These are phyloP conservation scores for Tricholoma bakamatsutake DNA, from an alignment of 768 basidiomycete species.

Conservation along the genomic window DNA sequence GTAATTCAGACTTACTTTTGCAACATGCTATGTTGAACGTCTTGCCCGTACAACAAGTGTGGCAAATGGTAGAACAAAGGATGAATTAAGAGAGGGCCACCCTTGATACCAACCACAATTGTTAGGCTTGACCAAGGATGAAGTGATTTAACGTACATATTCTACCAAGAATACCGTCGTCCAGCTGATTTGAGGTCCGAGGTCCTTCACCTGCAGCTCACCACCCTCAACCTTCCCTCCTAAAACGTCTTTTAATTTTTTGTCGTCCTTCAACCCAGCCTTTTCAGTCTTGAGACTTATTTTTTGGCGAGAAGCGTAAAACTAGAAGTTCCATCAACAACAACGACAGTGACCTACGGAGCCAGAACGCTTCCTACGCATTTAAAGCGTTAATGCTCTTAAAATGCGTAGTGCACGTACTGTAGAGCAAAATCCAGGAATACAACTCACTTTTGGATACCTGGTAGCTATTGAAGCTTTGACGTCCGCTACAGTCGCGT, in stretches of 20 bases:
- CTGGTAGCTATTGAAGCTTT: slow-evolving; percentile 53
- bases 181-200: slow-evolving; percentile 89
- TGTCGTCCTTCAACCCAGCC: slow-evolving; percentile 57
- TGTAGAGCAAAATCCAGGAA: not conserved
- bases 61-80: slow-evolving; percentile 77
- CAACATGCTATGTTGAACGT: slow-evolving; percentile 67
- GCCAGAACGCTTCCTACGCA: not conserved
- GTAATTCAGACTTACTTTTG: slow-evolving; percentile 51
- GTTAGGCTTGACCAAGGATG: not conserved
- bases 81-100: slow-evolving; percentile 86
- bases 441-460: slow-evolving; percentile 30
- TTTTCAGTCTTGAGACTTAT: slow-evolving; percentile 58
- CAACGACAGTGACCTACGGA: not conserved
- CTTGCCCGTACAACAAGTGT: slow-evolving; percentile 58
- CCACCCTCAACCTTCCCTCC: slow-evolving; percentile 50
- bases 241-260: slow-evolving; percentile 45
- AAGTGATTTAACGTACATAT: slow-evolving; percentile 62
- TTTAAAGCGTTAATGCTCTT: not conserved
- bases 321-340: slow-evolving; percentile 37
- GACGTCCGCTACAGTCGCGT: slow-evolving; percentile 60
- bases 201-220: slow-evolving; percentile 79
- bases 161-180: slow-evolving; percentile 85
- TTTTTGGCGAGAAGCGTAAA: slow-evolving; percentile 68
- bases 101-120: slow-evolving; percentile 34
- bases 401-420: not conserved